phyloP scores from a whole-genome alignment of 164 flowering plant genomes.

The Stephania yunnanensis region DNA sequence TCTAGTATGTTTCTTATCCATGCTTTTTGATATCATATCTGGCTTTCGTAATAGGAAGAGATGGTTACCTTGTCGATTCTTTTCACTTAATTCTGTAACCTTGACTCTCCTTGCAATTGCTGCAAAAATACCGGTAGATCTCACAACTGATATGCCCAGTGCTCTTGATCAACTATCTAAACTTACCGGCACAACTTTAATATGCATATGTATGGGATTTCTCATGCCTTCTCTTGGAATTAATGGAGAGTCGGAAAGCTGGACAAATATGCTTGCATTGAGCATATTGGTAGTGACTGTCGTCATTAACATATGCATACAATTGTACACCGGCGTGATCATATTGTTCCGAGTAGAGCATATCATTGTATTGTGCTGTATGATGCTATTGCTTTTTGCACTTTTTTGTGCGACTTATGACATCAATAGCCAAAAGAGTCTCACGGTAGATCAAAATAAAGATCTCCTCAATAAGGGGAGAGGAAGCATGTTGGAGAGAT shows the following conservation, averaged over 20 bases:
- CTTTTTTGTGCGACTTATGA: background rate
- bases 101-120: background rate
- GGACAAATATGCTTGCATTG: background rate
- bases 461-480: background rate
- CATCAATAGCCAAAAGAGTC: background rate
- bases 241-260: background rate
- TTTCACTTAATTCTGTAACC: too few species aligned
- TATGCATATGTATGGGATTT: background rate
- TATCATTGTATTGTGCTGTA: background rate
- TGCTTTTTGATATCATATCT: background rate
- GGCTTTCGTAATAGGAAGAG: too few species aligned
- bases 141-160: background rate
- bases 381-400: background rate
- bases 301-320: background rate
- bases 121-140: background rate
- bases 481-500: background rate
- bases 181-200: background rate
- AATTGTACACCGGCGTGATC: background rate
- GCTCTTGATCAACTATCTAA: background rate
- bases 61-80: too few species aligned
- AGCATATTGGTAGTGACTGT: constrained; percentile 3
- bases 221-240: background rate
- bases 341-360: background rate
- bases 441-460: background rate
- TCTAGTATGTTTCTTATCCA: background rate